These are phyloP conservation scores for Fusarium sp. DNA, from an alignment of 2,329 filamentous ascomycete species.

Conservation along the genomic window DNA sequence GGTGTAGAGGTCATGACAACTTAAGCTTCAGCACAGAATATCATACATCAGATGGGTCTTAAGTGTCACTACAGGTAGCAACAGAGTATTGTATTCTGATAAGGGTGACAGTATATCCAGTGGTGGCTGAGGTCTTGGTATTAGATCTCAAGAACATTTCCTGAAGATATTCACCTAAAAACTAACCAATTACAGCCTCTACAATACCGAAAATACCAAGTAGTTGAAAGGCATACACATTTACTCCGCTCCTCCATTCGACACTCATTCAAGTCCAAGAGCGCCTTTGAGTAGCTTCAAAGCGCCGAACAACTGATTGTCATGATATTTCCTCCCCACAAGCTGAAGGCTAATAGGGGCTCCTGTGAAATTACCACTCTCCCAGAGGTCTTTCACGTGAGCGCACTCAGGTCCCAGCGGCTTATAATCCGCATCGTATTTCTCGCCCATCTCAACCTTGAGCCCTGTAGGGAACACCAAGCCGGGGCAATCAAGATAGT, in stretches of 20 bases:
- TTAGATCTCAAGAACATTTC: no score
- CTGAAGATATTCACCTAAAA: background rate
- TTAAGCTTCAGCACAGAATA: background rate
- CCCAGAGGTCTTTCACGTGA: background rate
- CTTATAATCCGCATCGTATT: background rate
- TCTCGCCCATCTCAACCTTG: background rate
- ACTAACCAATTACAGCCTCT: background rate
- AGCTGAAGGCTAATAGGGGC: background rate
- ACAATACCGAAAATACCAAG: background rate
- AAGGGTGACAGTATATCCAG: accelerated
- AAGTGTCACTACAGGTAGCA: background rate
- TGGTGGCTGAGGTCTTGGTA: accelerated
- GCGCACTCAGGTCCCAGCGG: background rate
- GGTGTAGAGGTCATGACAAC: background rate
- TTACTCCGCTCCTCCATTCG: accelerated
- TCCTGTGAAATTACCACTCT: background rate
- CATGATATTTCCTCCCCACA: background rate
- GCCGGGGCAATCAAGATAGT: background rate
- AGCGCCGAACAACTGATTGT: background rate
- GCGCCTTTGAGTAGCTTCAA: background rate
- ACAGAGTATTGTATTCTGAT: no score
- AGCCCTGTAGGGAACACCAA: background rate
- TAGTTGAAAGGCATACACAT: accelerated
- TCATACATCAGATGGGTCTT: no score
- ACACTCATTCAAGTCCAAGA: background rate